Base-by-base conservation (phyloP, 1,139 yeast genomes). In the Suhomyces bolitotheri region DNA sequence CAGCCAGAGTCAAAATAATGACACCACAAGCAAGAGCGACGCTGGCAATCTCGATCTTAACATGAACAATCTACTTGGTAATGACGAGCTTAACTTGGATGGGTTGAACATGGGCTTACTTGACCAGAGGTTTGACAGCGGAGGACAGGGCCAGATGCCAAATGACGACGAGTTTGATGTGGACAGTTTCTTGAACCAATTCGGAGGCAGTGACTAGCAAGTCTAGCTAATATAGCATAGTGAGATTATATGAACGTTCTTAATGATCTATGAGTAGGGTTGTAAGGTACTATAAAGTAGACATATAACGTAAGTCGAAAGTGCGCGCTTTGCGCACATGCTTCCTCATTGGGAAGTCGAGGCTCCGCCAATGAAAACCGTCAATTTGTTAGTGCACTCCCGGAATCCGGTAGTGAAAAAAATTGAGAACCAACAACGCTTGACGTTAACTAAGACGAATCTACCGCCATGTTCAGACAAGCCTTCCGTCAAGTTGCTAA, bases 401-500 rank as follows among this genome's bases (percentile, higher is more conserved):
- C 39, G 39, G 40, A 40, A 17, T 31, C 40, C 34, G 34, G 25
- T 33, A 34, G 39, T 39, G 44, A 39, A 38, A 35, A 17, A 39
- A 34, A 39, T 27, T 34, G 29, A 25, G 25, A n/a, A 34, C 30
- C 23, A 28, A 16, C 16, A 23, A 16, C 20, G 20, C 19, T 22
- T 10, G 29, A 19, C 16, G 14, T 11, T 15, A 28, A 27, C 24
- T 26, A 36, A 13, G 28, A 31, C 33, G 24, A 31, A 15, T 27
- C 37, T 27, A 15, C 12, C 36, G 38, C 30, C 34, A 81, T 81
- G 88, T 80, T 81, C 68, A 80, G 86, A 79, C 78, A 74, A 67
- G 67, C 81, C 48, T 62, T 78, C 54, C 80, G 80, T 71, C 73
- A 82, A 60, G 75, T 78, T 54, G 75, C 83, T 53, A 79, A 82